A percentile compares a stretch with the other conserved stretches of the same genome.
Evolutionary conservation across 1,284 basidiomycete genomes (phyloP).

Genomic region (Ceratobasidium sp.): DNA sequence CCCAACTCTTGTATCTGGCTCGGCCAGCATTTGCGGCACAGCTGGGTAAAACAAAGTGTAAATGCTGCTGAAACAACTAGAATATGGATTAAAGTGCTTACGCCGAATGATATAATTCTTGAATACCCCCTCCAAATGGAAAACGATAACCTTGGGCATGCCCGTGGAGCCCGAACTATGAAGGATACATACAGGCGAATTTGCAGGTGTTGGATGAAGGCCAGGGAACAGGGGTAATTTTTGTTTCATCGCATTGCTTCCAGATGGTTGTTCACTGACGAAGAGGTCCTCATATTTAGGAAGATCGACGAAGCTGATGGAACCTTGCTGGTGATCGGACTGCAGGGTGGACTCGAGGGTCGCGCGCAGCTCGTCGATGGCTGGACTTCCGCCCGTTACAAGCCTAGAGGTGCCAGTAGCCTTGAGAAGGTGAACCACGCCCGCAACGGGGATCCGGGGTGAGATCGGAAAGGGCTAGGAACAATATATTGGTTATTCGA

Average conservation of each 20-base stretch:
- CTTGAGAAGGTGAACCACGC: neutral
- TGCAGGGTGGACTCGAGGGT: no score
- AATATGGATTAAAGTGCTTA: neutral
- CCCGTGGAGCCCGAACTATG: neutral
- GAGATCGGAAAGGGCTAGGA: neutral
- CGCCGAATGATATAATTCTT: neutral
- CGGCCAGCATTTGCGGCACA: no score
- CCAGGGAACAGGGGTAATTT: no score
- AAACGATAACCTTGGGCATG: neutral
- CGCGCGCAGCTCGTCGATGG: neutral
- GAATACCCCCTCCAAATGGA: neutral
- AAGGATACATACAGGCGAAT: neutral
- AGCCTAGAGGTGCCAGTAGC: neutral
- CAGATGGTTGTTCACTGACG: no score
- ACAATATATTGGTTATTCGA: neutral
- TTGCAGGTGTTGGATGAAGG: neutral
- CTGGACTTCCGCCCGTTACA: constrained; percentile 2
- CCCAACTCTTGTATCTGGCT: no score
- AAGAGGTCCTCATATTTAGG: no score
- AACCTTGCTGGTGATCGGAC: no score
- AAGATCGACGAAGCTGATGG: no score
- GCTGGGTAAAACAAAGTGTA: no score
- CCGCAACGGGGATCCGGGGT: neutral
- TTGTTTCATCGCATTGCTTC: no score
- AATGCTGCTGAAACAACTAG: neutral